Conservation (phyloP, 2,329 filamentous ascomycete genomes). For the Calonectria crousiana region DNA sequence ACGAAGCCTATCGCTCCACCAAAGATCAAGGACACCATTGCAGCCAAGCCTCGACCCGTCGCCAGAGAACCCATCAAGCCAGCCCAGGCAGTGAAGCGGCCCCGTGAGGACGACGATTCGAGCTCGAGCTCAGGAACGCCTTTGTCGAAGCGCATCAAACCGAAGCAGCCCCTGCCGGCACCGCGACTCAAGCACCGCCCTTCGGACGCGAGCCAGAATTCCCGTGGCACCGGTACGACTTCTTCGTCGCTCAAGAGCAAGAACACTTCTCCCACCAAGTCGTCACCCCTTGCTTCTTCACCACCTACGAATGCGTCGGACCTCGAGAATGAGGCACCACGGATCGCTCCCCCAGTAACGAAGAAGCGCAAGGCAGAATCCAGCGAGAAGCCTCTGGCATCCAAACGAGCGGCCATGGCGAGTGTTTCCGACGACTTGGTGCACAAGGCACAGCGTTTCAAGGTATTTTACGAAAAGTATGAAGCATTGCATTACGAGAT, state of each 20-base stretch:
- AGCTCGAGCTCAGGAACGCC: slow-evolving; percentile 72
- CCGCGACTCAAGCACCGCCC: slow-evolving; percentile 57
- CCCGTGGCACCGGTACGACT: slow-evolving; percentile 50
- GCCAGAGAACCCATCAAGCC: slow-evolving; percentile 49
- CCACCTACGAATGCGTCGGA: slow-evolving; percentile 76
- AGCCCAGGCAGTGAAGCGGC: slow-evolving; percentile 59
- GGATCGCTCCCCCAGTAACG: slow-evolving; percentile 40
- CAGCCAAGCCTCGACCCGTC: slow-evolving; percentile 46
- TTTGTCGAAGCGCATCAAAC: slow-evolving; percentile 69
- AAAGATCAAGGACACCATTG: slow-evolving; percentile 48
- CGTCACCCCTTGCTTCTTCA: slow-evolving; percentile 74
- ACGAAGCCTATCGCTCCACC: slow-evolving; percentile 45
- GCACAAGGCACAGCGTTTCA: slow-evolving; percentile 67
- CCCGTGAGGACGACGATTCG: slow-evolving; percentile 65
- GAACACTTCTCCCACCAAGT: slow-evolving; percentile 71
- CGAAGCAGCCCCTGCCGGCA: slow-evolving; percentile 54
- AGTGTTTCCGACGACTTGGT: slow-evolving; percentile 58
- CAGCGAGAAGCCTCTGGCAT: slow-evolving; percentile 37
- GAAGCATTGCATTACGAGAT: slow-evolving; percentile 69
- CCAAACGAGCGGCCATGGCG: slow-evolving; percentile 48
- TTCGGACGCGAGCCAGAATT: slow-evolving; percentile 63
- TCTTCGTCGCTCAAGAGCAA: slow-evolving; percentile 62
- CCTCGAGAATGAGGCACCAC: slow-evolving; percentile 59
- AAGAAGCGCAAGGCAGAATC: slow-evolving; percentile 60
- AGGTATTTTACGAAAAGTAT: slow-evolving; percentile 68